Conservation (phyloP, 2,329 filamentous ascomycete genomes). For the Saccharata proteae region DNA sequence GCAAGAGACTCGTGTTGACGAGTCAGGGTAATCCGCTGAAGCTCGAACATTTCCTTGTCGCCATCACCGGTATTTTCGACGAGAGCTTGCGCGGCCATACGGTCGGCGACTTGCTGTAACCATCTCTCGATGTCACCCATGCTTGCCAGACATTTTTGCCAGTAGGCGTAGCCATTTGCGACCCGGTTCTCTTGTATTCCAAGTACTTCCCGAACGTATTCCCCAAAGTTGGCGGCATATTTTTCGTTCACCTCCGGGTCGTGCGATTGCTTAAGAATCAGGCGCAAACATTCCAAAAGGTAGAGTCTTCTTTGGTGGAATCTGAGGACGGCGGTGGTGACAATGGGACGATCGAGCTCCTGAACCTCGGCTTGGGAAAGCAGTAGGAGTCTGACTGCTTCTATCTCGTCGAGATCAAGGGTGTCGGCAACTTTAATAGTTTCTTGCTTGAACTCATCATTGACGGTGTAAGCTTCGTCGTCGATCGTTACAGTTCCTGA, state of each 20-base stretch:
- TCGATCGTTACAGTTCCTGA: conserved; percentile 66
- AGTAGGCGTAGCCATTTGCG: conserved; percentile 48
- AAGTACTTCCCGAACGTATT: conserved; percentile 40
- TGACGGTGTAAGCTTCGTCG: conserved; percentile 66
- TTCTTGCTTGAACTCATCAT: conserved; percentile 76
- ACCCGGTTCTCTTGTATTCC: conserved; percentile 35
- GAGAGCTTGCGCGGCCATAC: conserved; percentile 60
- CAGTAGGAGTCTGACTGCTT: conserved; percentile 66
- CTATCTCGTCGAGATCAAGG: conserved; percentile 78
- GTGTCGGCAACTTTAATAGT: conserved; percentile 74
- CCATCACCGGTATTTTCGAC: no score
- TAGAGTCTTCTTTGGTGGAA: conserved; percentile 81
- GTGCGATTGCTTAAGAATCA: conserved; percentile 58
- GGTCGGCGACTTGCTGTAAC: conserved; percentile 65
- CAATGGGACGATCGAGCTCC: conserved; percentile 57
- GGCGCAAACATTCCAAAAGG: conserved; percentile 69
- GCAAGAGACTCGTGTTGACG: conserved; percentile 84
- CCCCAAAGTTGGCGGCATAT: conserved; percentile 14
- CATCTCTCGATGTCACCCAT: conserved; percentile 68
- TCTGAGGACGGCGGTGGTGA: conserved; percentile 70
- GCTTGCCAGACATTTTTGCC: conserved; percentile 60
- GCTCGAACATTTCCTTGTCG: conserved; percentile 62
- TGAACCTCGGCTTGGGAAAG: conserved; percentile 58
- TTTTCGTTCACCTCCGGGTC: conserved; percentile 18
- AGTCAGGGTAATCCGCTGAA: conserved; percentile 66